These are phyloP conservation scores for Kodamaea ohmeri DNA, from an alignment of 1,139 yeast species.

Conservation along the genomic window DNA sequence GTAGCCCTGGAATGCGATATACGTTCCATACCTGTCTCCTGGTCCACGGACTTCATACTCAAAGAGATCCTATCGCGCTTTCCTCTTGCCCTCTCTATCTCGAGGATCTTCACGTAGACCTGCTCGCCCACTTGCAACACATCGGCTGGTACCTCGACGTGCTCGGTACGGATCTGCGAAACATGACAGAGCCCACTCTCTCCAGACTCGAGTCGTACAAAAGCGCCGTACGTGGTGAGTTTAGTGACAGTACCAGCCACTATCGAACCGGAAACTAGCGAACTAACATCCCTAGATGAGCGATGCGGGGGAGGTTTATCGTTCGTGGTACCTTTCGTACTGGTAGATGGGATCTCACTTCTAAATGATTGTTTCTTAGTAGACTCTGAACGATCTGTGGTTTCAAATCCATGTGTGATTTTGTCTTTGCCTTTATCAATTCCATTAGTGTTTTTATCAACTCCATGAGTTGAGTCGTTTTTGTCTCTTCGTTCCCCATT, in stretches of 20 bases:
- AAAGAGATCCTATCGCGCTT: slow-evolving; percentile 51
- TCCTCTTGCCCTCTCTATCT: slow-evolving; percentile 35
- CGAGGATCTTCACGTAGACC: slow-evolving; percentile 62
- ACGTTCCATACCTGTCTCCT: slow-evolving; percentile 52
- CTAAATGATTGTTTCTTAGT: too few species aligned
- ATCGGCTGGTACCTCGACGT: slow-evolving; percentile 60
- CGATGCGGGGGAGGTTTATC: too few species aligned
- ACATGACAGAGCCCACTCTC: slow-evolving; percentile 70
- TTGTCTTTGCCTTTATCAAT: not conserved
- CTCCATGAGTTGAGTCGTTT: too few species aligned
- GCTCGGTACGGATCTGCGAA: slow-evolving; percentile 56
- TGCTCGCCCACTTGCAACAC: slow-evolving; percentile 54
- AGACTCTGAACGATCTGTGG: too few species aligned
- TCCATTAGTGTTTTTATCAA: not conserved
- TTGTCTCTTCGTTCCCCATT: too few species aligned
- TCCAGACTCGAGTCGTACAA: slow-evolving; percentile 44
- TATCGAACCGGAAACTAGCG: too few species aligned
- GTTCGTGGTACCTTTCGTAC: too few species aligned
- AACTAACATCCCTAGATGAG: too few species aligned
- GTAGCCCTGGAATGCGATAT: too few species aligned
- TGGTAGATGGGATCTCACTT: too few species aligned
- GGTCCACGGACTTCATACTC: slow-evolving; percentile 76
- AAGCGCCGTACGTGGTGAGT: slow-evolving; percentile 74
- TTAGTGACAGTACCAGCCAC: slow-evolving; percentile 63
- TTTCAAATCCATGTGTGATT: too few species aligned